Evolutionary conservation across 768 basidiomycete genomes (phyloP), one percentile per base, ranked within the genome.

Genomic region (Jaapia argillacea): DNA sequence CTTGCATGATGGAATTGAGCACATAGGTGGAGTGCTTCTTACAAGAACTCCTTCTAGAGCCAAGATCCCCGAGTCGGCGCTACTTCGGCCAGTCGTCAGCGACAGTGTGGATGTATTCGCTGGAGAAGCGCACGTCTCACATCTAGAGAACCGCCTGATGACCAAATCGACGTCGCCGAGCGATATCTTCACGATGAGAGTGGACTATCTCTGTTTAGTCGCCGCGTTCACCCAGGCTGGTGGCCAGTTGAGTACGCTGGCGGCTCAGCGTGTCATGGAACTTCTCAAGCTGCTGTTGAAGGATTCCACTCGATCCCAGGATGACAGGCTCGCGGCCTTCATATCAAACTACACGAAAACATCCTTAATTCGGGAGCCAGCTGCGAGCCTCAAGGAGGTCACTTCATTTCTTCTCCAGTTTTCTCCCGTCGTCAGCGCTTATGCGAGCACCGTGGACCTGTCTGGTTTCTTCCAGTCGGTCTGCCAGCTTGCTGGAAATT

Each of bases 1-100:
- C 4, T 63, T 87, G 10, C 67, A 69, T 35, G 80, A 82, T 26
- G 85, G 85, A 2, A 74, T 86, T 23, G 69, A 72, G n/a, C 84
- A 84, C 1, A 59, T 89, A 18, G 75, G 78, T 13, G 48, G 56
- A 6, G 74, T 84, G 22, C 51, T 71, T 24, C 63, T 84, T 12
- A 58, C 63, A 24, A 75, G 72, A 40, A 57, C 57, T 27, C 41
- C 62, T 2, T 60, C 62, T 65, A 76, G 64, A 56, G 24, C 66
- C 12, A 81, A 74, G 52, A 49, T 51, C 20, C 50, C 62, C 1
- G 75, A 75, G 37, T 44, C 43, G 16, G 28, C 53, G 25, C 48
- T 56, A 1, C 48, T 54, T 5, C 65, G 58, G 41, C 48, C 55
- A 22, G 41, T 48, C n/a, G 62, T 64, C 10, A 51, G 56, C 16